These are phyloP conservation scores for Yamadazyma scolyti DNA, from an alignment of 805 yeast genomes.

Conservation along the genomic window DNA sequence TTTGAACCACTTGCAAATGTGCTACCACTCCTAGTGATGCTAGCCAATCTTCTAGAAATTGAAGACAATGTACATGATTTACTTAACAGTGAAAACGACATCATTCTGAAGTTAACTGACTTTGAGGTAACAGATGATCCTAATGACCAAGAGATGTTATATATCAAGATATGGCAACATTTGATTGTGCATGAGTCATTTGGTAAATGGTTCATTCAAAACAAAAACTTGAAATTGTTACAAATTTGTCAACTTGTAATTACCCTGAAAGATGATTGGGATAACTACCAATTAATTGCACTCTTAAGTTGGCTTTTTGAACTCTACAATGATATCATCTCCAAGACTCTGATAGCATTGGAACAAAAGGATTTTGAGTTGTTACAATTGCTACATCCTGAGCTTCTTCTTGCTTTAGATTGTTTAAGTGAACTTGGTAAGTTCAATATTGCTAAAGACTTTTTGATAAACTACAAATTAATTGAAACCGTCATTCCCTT, in stretches of 20 bases:
- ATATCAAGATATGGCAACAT: slow-evolving; percentile 4
- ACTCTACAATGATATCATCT: slow-evolving; percentile 14
- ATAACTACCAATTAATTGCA: slow-evolving; percentile 29
- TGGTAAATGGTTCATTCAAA: slow-evolving; percentile 13
- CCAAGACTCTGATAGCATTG: slow-evolving; percentile 6
- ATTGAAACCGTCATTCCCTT: slow-evolving; percentile 31
- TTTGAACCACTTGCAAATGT: slow-evolving; percentile 6
- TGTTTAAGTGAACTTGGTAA: slow-evolving; percentile 39
- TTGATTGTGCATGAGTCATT: slow-evolving; percentile 9
- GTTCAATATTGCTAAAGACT: slow-evolving; percentile 37
- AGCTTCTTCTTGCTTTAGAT: slow-evolving; percentile 20
- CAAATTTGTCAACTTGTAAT: slow-evolving; percentile 33
- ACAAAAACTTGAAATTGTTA: slow-evolving; percentile 28
- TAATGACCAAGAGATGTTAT: slow-evolving; percentile 1
- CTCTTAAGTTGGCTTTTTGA: slow-evolving; percentile 41
- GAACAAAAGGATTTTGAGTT: slow-evolving; percentile 10
- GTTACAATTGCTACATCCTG: slow-evolving; percentile 7
- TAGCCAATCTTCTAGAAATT: slow-evolving; percentile 5
- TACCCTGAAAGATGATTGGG: slow-evolving; percentile 40
- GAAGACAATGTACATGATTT: slow-evolving; percentile 12
- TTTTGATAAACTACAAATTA: slow-evolving; percentile 38
- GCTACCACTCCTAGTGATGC: slow-evolving; percentile 3
- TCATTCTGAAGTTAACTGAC: slow-evolving; percentile 6
- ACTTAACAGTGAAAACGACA: slow-evolving; percentile 6
- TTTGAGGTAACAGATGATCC: slow-evolving; percentile 5